Conservation (phyloP, 345 rosid species). For the Eucalyptus marginata region DNA sequence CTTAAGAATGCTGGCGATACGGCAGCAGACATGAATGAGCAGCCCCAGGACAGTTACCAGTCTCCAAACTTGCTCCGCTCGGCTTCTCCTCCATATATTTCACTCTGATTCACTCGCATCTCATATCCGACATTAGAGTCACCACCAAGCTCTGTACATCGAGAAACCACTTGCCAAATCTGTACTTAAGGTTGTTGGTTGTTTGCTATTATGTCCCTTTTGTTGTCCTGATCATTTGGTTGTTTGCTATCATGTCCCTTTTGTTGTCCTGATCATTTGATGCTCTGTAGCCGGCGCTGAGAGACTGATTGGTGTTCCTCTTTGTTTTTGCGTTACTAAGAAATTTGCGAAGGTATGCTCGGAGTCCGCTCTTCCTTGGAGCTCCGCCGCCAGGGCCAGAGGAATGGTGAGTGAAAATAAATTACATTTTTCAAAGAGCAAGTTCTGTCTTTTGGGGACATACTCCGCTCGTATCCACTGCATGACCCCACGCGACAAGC, state of each 20-base stretch:
- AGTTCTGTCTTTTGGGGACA: neutral
- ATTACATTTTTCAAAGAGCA: neutral
- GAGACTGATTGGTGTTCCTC: neutral
- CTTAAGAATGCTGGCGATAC: slow-evolving; percentile 37
- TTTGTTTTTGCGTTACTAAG: neutral
- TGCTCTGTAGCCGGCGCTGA: neutral
- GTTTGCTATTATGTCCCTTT: too few species aligned
- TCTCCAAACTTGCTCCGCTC: slow-evolving; percentile 44
- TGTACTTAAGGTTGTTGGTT: slow-evolving; percentile 33
- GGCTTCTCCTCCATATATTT: slow-evolving; percentile 26
- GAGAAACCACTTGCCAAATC: slow-evolving; percentile 59
- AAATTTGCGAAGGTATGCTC: slow-evolving; percentile 38
- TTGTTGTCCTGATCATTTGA: neutral
- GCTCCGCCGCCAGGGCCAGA: slow-evolving; percentile 15
- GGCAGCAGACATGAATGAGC: slow-evolving; percentile 36
- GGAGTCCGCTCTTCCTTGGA: slow-evolving; percentile 22
- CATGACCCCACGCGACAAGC: neutral
- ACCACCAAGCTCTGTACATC: slow-evolving; percentile 2
- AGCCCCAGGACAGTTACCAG: slow-evolving; percentile 34
- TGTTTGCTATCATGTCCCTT: neutral
- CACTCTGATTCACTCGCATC: neutral
- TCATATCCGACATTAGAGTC: neutral
- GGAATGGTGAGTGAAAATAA: slow-evolving; percentile 36
- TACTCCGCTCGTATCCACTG: neutral
- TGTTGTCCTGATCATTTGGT: too few species aligned